phyloP scores from a whole-genome alignment of 768 basidiomycete species.

The Sarcodon aspratus region DNA sequence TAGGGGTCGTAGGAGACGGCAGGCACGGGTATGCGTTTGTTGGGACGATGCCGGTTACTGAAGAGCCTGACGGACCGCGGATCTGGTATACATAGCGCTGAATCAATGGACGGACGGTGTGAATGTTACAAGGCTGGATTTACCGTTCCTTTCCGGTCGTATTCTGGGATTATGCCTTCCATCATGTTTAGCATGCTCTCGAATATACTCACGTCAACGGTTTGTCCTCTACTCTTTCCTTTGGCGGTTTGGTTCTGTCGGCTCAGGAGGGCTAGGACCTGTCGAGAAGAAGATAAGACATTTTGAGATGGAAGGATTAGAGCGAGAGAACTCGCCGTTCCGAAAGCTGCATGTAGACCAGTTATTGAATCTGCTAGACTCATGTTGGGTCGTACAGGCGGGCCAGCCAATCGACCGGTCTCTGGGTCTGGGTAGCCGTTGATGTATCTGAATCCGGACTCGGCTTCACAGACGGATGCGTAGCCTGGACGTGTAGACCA shows the following conservation, averaged over 20 bases:
- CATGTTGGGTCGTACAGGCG: conserved; percentile 61
- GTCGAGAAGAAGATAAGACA: not conserved
- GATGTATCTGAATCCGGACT: conserved; percentile 64
- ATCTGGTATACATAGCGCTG: conserved; percentile 23
- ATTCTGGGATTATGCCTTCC: conserved; percentile 71
- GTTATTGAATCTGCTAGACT: conserved; percentile 65
- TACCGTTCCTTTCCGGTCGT: conserved; percentile 60
- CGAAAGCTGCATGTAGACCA: conserved; percentile 63
- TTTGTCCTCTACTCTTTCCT: conserved; percentile 28
- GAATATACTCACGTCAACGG: conserved; percentile 68
- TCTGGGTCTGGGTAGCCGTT: conserved; percentile 51
- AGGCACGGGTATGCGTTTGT: conserved; percentile 66
- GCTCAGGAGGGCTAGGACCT: conserved; percentile 53
- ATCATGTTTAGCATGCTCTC: conserved; percentile 72
- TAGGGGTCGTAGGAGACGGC: conserved; percentile 29
- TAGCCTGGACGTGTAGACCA: conserved; percentile 64
- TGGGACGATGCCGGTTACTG: conserved; percentile 65
- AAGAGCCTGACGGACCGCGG: conserved; percentile 65
- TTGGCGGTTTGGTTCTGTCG: conserved; percentile 22
- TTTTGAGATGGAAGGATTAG: too few relatives aligned
- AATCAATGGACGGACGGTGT: not conserved
- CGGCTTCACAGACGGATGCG: conserved; percentile 67
- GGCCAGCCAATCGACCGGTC: conserved; percentile 42
- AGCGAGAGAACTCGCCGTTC: conserved; percentile 35
- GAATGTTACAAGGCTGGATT: not conserved